Evolutionary conservation across 805 yeast species (phyloP), one percentile per base, ranked within the genome.

Genomic region (Kazachstania psychrophila): DNA sequence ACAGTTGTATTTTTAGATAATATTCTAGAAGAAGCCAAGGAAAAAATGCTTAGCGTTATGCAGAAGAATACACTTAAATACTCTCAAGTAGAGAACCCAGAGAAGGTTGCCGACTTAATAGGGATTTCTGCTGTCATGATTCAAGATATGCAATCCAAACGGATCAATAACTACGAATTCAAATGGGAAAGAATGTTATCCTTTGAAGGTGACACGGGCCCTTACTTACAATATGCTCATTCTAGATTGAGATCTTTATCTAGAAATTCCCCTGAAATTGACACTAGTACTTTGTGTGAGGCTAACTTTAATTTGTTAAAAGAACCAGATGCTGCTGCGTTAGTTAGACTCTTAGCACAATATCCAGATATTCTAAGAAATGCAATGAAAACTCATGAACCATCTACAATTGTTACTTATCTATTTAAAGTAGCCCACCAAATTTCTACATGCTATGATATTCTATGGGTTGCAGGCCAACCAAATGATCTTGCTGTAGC

Each of bases 131-230:
- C 97, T 4, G 95, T 89, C 41, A 88, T 92, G 96, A 83, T 92
- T 56, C 98, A 89, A 71, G 98, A 89, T 64, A 87, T 92, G 96
- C 94, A 85, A 65, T 78, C 95, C 42, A 89, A 89, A 70, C 80
- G 98, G 62, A 74, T 88, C 63, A 87, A 88, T 70, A 88, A 92
- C 69, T 89, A 89, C 68, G 84, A 79, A 52, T 89, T 89, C 68
- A 83, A 85, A 63, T 92, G 97, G 98, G 85, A 83, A 53, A 82
- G 98, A 69, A 89, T 89, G 96, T 73, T 83, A 30, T 86, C 96
- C 3, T 88, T 92, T 48, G 98, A 89, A 69, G 98, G 98, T 64
- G 98, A 89, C 65, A 89, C 98, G 40, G 98, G 98, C 57, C 97
- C 98, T 43, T 89, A 92, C 66, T 72, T 89, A 60, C 98, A 89